Conservation (phyloP, 805 yeast genomes). For the Cyberlindnera mycetangii region DNA sequence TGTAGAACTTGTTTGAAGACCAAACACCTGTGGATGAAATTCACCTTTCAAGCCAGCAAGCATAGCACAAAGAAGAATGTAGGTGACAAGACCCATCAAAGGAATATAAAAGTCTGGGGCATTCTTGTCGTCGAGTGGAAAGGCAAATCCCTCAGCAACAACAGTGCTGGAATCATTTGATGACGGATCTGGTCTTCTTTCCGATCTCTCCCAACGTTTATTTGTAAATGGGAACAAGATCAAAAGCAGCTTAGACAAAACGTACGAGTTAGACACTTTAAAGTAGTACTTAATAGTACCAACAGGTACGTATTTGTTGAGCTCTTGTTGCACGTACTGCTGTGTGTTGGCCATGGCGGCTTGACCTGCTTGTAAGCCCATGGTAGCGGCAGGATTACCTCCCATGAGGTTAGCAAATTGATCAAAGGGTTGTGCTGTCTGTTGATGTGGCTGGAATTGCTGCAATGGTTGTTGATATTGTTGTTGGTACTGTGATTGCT, state of each 20-base stretch:
- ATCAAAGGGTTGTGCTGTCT: not conserved
- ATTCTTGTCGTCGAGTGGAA: slow-evolving; percentile 83
- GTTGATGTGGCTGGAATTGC: not conserved
- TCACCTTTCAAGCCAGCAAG: slow-evolving; percentile 83
- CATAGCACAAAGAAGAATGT: slow-evolving; percentile 78
- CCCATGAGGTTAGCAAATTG: not conserved
- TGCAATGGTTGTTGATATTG: slow-evolving; percentile 7
- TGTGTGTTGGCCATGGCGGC: slow-evolving; percentile 82
- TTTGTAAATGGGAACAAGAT: slow-evolving; percentile 85
- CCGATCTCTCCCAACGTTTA: slow-evolving; percentile 73
- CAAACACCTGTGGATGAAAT: slow-evolving; percentile 91
- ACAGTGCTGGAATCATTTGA: slow-evolving; percentile 1
- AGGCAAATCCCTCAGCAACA: slow-evolving; percentile 44
- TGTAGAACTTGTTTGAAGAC: slow-evolving; percentile 82
- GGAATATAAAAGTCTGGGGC: slow-evolving; percentile 98
- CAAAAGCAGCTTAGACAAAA: slow-evolving; percentile 64
- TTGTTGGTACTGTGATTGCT: slow-evolving; percentile 14
- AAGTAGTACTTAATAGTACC: slow-evolving; percentile 78
- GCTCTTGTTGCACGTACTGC: slow-evolving; percentile 65
- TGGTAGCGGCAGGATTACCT: slow-evolving; percentile 63
- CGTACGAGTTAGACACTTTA: slow-evolving; percentile 88
- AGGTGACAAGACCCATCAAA: slow-evolving; percentile 85
- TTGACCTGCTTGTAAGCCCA: slow-evolving; percentile 88
- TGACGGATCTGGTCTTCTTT: slow-evolving; percentile 35
- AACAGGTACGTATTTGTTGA: slow-evolving; percentile 46